Base-by-base conservation (phyloP, 139 green algal species). In the Micractinium sp. region DNA sequence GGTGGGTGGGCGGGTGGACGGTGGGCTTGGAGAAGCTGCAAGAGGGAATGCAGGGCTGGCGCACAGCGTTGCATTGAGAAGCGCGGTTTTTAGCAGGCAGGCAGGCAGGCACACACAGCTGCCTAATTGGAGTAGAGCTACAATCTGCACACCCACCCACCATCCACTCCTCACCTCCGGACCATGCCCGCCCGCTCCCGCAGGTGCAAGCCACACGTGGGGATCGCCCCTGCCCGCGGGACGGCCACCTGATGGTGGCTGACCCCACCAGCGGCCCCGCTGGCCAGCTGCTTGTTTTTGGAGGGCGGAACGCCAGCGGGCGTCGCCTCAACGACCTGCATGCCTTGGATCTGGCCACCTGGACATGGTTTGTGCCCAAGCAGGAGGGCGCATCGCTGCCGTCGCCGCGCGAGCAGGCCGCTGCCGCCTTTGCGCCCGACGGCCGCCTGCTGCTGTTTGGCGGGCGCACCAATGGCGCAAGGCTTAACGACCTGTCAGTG, bases 361-460 rank as follows among this genome's bases (percentile, higher is more conserved):
- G 91, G 91, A 87, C 73, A 3, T 95, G 93, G 86, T 86, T 38
- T 61, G 86, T 60, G 69, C 91, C 93, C 3, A 69, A 75, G 63
- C 93, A 82, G 38, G 91, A 94, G 29, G 94, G 94, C 35, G 84
- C 53, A 0, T 82, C 29, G n/a, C 36, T 87, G 9, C 96, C 96
- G 35, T 78, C 35, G 47, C 92, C 93, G 0, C 89, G 96, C 2
- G 93, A 96, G 88, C 92, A 95, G 75, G 93, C 93, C 19, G 89
- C 90, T 41, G 91, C 93, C 3, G 92, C 87, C 7, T 95, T 94
- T 85, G 93, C 92, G 16, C 33, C 74, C 85, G 92, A 92, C 36
- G 93, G 93, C 15, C 91, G 93, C 86, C 94, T 98, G 90, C 90
- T 96, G 33, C 27, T 98, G n/a, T 98, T 98, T 91, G 95, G 95